A percentile compares a stretch with the other conserved stretches of the same genome.
Evolutionary conservation across 495 filamentous ascomycete genomes (phyloP).

Genomic region (Echria macrotheca): DNA sequence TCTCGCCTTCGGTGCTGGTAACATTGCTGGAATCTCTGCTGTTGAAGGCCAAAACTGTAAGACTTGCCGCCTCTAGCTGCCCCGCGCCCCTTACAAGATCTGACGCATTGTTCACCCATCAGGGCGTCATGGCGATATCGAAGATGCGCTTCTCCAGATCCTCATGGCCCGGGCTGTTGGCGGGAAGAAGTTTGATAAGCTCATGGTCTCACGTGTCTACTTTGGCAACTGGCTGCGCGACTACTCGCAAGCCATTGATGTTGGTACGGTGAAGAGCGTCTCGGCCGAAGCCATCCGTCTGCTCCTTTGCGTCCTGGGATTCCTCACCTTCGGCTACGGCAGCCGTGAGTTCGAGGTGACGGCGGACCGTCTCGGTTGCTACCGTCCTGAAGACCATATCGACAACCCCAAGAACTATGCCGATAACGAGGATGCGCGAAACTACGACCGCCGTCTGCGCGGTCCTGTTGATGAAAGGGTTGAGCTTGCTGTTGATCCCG

Average conservation of each 20-base stretch:
- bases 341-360: slow-evolving; percentile 91
- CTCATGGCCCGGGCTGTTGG: slow-evolving; percentile 70
- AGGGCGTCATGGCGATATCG: slow-evolving; percentile 93
- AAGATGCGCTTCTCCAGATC: slow-evolving; percentile 75
- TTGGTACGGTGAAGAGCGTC: slow-evolving; percentile 82
- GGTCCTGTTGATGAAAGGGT: slow-evolving; percentile 72
- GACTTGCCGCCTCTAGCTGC: too few species aligned
- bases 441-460: slow-evolving; percentile 72
- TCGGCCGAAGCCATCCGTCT: slow-evolving; percentile 85
- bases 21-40: slow-evolving; percentile 68
- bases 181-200: slow-evolving; percentile 80
- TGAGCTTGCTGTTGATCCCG: slow-evolving; percentile 69
- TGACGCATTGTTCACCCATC: too few species aligned
- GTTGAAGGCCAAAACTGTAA: slow-evolving; percentile 76
- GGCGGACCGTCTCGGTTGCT: slow-evolving; percentile 77
- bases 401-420: slow-evolving; percentile 75
- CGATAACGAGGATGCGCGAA: slow-evolving; percentile 77
- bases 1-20: slow-evolving; percentile 81
- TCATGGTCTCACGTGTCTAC: slow-evolving; percentile 77
- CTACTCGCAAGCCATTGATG: slow-evolving; percentile 77
- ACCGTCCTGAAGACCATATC: slow-evolving; percentile 83
- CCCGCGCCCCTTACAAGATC: too few species aligned
- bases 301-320: slow-evolving; percentile 58
- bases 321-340: slow-evolving; percentile 71
- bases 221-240: slow-evolving; percentile 93